phyloP scores from a whole-genome alignment of 805 yeast genomes.

The Candida xiaguanensis region DNA sequence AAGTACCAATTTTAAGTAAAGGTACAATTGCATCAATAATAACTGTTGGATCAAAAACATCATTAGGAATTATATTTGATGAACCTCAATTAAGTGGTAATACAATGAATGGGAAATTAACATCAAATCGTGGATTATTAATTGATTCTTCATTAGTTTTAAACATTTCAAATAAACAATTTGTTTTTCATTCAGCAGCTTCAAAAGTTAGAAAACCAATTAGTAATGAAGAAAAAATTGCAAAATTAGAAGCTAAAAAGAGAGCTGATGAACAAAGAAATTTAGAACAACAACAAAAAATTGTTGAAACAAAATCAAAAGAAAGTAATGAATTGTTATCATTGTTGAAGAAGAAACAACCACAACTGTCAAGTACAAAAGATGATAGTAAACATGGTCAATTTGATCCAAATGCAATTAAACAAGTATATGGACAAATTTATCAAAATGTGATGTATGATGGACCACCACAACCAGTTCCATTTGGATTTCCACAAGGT shows the following conservation, averaged over 20 bases:
- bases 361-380: conserved; percentile 8
- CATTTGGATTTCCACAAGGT: background rate
- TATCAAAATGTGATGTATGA: conserved; percentile 41
- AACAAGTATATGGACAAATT: conserved; percentile 41
- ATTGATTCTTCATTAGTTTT: conserved; percentile 79
- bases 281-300: background rate
- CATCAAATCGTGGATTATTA: conserved; percentile 76
- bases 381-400: conserved; percentile 11
- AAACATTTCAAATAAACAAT: conserved; percentile 71
- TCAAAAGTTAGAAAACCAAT: conserved; percentile 40
- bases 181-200: conserved; percentile 70
- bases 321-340: conserved; percentile 28
- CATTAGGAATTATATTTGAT: conserved; percentile 81
- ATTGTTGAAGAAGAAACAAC: conserved; percentile 20
- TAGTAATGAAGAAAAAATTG: conserved; percentile 17
- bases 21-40: conserved; percentile 82
- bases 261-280: conserved; percentile 9
- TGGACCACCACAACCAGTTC: conserved; percentile 16
- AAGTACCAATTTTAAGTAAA: conserved; percentile 78
- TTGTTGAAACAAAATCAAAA: conserved; percentile 11
- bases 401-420: conserved; percentile 29
- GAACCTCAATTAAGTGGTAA: conserved; percentile 78
- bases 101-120: conserved; percentile 71
- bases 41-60: conserved; percentile 56
- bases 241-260: conserved; percentile 11